Conservation (phyloP, 2,329 filamentous ascomycete species). For the Diaporthe australafricana region DNA sequence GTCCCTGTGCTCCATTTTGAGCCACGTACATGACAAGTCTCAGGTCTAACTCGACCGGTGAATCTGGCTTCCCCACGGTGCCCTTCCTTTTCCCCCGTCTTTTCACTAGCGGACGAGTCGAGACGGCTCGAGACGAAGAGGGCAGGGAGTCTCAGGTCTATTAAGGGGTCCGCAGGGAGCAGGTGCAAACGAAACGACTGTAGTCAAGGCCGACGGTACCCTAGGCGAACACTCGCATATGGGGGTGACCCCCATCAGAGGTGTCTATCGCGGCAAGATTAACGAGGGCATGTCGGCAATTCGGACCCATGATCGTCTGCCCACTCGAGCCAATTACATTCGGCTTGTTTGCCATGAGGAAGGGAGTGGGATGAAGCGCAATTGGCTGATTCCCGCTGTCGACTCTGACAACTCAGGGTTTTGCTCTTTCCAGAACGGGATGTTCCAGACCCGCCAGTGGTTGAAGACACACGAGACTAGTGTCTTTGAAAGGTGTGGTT, state of each 20-base stretch:
- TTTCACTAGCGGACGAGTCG: background rate
- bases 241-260: background rate
- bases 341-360: background rate
- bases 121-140: conserved; percentile 2
- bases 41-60: conserved; percentile 25
- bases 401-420: background rate
- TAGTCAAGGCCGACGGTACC: conserved; percentile 23
- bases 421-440: conserved; percentile 3
- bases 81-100: background rate
- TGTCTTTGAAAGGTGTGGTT: conserved; percentile 22
- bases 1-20: conserved; percentile 19
- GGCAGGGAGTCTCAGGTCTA: conserved; percentile 10
- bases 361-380: background rate
- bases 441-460: background rate
- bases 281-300: conserved; percentile 4
- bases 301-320: conserved; percentile 10
- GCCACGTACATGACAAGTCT: conserved; percentile 31
- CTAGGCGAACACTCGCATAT: background rate
- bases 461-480: conserved; percentile 10
- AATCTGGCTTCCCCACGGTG: background rate
- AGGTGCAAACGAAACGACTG: conserved; percentile 3
- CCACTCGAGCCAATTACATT: background rate
- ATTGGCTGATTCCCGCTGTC: conserved; percentile 14
- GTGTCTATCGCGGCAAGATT: conserved; percentile 22
- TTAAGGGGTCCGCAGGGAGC: conserved; percentile 16